phyloP scores from a whole-genome alignment of 73 alveolate species.

The Tetrahymena borealis region DNA sequence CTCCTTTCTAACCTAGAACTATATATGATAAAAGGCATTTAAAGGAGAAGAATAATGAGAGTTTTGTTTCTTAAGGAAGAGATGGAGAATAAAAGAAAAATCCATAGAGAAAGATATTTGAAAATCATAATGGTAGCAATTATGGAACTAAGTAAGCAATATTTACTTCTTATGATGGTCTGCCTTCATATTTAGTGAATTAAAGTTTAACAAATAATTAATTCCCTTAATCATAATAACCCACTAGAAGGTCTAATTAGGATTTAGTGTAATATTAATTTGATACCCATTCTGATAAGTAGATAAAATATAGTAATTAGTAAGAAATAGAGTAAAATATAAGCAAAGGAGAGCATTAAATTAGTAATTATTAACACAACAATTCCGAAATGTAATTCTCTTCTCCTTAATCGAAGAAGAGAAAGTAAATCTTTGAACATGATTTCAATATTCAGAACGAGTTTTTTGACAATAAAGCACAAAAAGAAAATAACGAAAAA shows the following conservation, averaged over 20 bases:
- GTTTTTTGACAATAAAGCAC: neutral
- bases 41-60: neutral
- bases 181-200: neutral
- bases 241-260: neutral
- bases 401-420: neutral
- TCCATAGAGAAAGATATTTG: neutral
- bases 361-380: neutral
- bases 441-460: neutral
- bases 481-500: neutral
- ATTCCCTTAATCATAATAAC: neutral
- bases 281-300: neutral
- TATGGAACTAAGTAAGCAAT: neutral
- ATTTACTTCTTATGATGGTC: neutral
- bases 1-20: neutral
- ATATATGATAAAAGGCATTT: neutral
- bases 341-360: neutral
- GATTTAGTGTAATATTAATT: neutral
- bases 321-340: neutral
- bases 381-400: neutral
- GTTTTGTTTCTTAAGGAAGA: neutral
- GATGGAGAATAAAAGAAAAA: neutral
- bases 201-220: neutral
- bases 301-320: neutral
- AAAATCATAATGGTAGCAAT: neutral
- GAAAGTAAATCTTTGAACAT: neutral